Base-by-base conservation (phyloP, 352 stramenopile species). In the Phytophthora pini region DNA sequence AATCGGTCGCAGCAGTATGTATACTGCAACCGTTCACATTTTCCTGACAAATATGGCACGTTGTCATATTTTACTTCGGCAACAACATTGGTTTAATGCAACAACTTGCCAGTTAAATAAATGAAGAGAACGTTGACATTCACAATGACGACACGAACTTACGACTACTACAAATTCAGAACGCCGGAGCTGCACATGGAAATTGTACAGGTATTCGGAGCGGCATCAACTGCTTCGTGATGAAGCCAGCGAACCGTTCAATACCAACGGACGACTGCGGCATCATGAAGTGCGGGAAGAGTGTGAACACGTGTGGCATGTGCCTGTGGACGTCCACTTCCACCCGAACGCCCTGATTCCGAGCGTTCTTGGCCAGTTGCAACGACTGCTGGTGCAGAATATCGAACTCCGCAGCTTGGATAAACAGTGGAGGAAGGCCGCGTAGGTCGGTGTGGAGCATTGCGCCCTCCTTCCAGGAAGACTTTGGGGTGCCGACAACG, bases 281-380 rank as follows among this genome's bases (percentile, higher is more conserved):
- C 40, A 92, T 61, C 27, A 87, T 62, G 11, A 69, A 63, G 17
- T 77, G 68, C 1, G 80, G 80, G 31, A 87, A 80, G 1, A 80
- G 48, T 3, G 72, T 84, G 72, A 92, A 92, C 7, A 87, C 77
- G 48, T 92, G 83, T 4, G 80, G 79, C 68, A 92, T 84, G 61
- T 76, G 71, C 2, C 48, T 26, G 38, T 89, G 80, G 22, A 87
- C 52, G 52, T 91, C 79, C 43, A 88, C 27, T 50, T 86, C 64
- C 2, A 69, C 63, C 7, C 64, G 44, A 8, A 83, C 61, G 1
- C 76, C 65, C 26, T 82, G 57, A 0, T 44, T 44, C 20, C 70
- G 27, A 0, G 77, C 79, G 9, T 78, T 76, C n/a, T 68, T 56
- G 12, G 52, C 63, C 5, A 90, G 68, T 5, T 62, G 61, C 31